Conservation (phyloP, 768 basidiomycete species). For the Mycena vulgaris region DNA sequence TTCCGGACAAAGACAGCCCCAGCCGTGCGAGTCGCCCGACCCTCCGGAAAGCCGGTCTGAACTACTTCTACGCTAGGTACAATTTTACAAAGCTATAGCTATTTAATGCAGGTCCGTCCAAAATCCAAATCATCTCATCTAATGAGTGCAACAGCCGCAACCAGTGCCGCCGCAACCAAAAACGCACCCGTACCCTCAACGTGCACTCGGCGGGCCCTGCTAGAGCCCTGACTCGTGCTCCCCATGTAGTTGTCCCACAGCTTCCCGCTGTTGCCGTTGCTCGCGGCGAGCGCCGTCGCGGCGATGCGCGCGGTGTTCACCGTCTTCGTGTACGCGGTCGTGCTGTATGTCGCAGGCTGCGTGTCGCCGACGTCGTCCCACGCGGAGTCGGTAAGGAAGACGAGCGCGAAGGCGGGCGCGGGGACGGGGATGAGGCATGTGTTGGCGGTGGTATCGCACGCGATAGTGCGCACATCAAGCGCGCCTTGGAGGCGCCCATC, state of each 20-base stretch:
- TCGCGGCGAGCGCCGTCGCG: conserved; percentile 30
- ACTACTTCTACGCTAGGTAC: no score
- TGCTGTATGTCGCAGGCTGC: conserved; percentile 20
- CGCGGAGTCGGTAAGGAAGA: conserved; percentile 40
- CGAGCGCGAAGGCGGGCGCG: conserved; percentile 47
- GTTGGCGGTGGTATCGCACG: conserved; percentile 41
- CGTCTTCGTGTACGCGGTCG: conserved; percentile 20
- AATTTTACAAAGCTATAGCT: no score
- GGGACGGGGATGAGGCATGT: conserved; percentile 45
- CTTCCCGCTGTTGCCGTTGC: conserved; percentile 35
- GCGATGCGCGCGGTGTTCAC: conserved; percentile 28
- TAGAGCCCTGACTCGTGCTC: conserved; percentile 25
- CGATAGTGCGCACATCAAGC: conserved; percentile 35
- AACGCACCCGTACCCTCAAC: no score
- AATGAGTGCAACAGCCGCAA: no score
- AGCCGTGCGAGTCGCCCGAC: no score
- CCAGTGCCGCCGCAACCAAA: no score
- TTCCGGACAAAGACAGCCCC: no score
- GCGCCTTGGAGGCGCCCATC: conserved; percentile 45
- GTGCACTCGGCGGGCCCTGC: neutral
- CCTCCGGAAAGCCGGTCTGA: no score
- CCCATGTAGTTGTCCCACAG: conserved; percentile 26
- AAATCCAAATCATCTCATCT: no score
- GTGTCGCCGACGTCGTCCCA: neutral
- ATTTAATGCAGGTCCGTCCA: no score